These are phyloP conservation scores for Hypoxylon sp. DNA, from an alignment of 2,329 filamentous ascomycete genomes.

Conservation along the genomic window DNA sequence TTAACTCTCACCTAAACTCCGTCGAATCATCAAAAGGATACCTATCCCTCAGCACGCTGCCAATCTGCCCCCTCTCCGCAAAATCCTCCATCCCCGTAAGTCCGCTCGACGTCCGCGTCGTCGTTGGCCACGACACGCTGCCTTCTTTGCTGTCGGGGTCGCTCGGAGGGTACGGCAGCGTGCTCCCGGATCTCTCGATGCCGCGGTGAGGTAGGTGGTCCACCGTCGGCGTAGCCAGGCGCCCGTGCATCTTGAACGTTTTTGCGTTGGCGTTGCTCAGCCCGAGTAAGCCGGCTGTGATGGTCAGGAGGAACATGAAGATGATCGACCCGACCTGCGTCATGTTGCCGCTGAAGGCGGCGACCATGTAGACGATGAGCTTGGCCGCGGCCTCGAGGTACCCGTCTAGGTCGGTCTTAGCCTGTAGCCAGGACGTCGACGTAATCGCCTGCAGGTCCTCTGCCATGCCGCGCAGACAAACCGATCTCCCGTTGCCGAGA, in stretches of 20 bases:
- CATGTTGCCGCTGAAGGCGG: constrained; percentile 67
- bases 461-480: constrained; percentile 65
- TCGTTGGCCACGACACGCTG: constrained; percentile 42
- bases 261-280: constrained; percentile 65
- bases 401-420: constrained; percentile 63
- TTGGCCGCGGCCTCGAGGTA: constrained; percentile 67
- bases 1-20: constrained; percentile 27
- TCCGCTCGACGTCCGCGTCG: constrained; percentile 41
- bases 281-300: constrained; percentile 66
- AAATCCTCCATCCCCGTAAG: constrained; percentile 46
- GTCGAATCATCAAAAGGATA: constrained; percentile 40
- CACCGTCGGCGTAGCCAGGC: constrained; percentile 56
- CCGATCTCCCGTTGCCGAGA: constrained; percentile 63
- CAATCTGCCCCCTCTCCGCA: constrained; percentile 47
- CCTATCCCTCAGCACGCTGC: constrained; percentile 36
- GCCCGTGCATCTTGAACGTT: constrained; percentile 64
- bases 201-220: constrained; percentile 42
- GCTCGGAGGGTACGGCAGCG: constrained; percentile 44
- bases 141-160: constrained; percentile 38
- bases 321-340: constrained; percentile 64
- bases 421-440: constrained; percentile 66
- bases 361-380: constrained; percentile 69
- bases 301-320: constrained; percentile 65
- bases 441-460: constrained; percentile 72
- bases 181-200: not conserved